These are phyloP conservation scores for Agrocybe pediades DNA, from an alignment of 768 basidiomycete genomes.

Conservation along the genomic window DNA sequence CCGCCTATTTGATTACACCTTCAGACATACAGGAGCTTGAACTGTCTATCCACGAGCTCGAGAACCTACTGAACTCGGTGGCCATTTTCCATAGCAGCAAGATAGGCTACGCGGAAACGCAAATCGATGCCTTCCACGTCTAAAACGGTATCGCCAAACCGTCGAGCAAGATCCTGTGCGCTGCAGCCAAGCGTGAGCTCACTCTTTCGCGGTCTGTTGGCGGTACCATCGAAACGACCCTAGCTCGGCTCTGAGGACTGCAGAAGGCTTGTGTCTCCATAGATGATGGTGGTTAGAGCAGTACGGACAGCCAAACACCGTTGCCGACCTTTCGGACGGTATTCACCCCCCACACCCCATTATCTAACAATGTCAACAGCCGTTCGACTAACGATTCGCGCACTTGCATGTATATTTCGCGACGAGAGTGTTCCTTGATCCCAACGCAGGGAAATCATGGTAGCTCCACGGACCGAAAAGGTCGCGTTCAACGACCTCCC, in stretches of 20 bases:
- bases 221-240: constrained; percentile 31
- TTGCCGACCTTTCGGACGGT: too few relatives aligned
- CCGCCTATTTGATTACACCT: constrained; percentile 55
- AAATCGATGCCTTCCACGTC: constrained; percentile 47
- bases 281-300: too few relatives aligned
- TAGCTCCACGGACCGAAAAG: too few relatives aligned
- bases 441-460: too few relatives aligned
- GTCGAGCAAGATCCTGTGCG: constrained; percentile 44
- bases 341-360: too few relatives aligned
- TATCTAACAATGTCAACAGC: too few relatives aligned
- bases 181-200: constrained; percentile 47
- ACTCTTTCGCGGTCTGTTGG: constrained; percentile 32
- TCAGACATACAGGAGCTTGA: too few relatives aligned
- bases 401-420: background rate
- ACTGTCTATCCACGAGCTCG: constrained; percentile 46
- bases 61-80: constrained; percentile 49
- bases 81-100: constrained; percentile 54
- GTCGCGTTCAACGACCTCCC: constrained; percentile 14
- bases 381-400: background rate
- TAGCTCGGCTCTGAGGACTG: constrained; percentile 68
- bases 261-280: too few relatives aligned
- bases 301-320: too few relatives aligned
- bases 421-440: too few relatives aligned
- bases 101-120: constrained; percentile 52
- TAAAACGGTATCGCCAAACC: constrained; percentile 43